Evolutionary conservation across 352 stramenopile genomes (phyloP).

Genomic region (Globisporangium sylvaticum): DNA sequence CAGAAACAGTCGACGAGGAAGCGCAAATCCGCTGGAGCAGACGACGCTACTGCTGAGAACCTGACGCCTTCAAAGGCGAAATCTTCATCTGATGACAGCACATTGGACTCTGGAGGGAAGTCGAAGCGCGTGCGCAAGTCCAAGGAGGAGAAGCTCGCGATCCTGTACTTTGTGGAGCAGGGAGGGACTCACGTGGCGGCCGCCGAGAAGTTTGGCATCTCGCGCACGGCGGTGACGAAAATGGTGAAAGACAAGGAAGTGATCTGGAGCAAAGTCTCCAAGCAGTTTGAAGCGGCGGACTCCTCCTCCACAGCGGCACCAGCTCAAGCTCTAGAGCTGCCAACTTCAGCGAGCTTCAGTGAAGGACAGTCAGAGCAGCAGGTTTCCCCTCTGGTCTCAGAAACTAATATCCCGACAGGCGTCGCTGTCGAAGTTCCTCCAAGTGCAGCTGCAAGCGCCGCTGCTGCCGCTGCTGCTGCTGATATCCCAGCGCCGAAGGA

Average conservation of each 20-base stretch:
- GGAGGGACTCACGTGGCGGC: slow-evolving; percentile 43
- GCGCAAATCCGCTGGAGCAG: slow-evolving; percentile 1
- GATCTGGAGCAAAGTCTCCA: slow-evolving; percentile 20
- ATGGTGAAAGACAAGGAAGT: slow-evolving; percentile 53
- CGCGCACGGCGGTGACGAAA: slow-evolving; percentile 51
- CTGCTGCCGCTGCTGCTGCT: background rate
- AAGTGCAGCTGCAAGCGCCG: background rate
- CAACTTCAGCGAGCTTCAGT: background rate
- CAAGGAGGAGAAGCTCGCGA: slow-evolving; percentile 45
- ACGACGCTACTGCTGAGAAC: background rate
- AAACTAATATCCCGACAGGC: background rate
- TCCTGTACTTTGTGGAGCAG: slow-evolving; percentile 51
- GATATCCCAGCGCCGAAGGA: background rate
- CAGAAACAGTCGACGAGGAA: slow-evolving; percentile 6
- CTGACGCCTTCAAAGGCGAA: background rate
- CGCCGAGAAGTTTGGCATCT: slow-evolving; percentile 55
- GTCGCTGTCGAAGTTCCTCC: background rate
- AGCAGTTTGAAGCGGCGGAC: background rate
- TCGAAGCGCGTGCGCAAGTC: slow-evolving; percentile 43
- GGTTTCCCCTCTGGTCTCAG: background rate
- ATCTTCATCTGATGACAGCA: background rate
- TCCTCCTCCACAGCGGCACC: background rate
- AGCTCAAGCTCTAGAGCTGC: background rate
- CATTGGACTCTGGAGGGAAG: slow-evolving; percentile 13
- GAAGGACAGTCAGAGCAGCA: background rate